These are phyloP conservation scores for Mycena citricolor DNA, from an alignment of 1,284 basidiomycete genomes.

Conservation along the genomic window DNA sequence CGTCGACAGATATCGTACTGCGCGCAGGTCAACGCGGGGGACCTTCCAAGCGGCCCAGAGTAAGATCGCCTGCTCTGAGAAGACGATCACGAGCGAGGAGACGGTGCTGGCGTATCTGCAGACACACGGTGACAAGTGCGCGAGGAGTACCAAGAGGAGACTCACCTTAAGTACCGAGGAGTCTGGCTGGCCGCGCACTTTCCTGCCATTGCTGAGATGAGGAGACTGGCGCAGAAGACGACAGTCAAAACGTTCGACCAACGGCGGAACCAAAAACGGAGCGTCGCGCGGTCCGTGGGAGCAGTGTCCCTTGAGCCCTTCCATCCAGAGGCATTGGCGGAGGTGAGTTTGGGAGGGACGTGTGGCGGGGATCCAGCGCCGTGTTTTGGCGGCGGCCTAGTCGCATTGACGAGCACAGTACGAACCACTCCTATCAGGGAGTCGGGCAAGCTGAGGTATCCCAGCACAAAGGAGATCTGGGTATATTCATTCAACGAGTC, in stretches of 20 bases:
- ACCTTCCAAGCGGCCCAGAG: constrained; percentile 14
- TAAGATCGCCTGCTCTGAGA: constrained; percentile 14
- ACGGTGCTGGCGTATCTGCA: constrained; percentile 29
- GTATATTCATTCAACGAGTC: constrained; percentile 34
- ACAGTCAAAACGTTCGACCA: constrained; percentile 25
- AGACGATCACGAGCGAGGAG: constrained; percentile 22
- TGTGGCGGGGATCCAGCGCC: constrained; percentile 13
- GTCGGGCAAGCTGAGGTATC: constrained; percentile 33
- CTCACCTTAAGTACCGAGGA: too few relatives aligned
- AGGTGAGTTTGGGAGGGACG: neutral
- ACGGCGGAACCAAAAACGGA: constrained; percentile 32
- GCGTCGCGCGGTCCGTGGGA: constrained; percentile 16
- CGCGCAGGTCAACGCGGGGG: constrained; percentile 12
- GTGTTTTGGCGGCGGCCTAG: constrained; percentile 6
- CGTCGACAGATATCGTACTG: constrained; percentile 13
- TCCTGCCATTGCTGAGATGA: too few relatives aligned
- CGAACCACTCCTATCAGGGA: constrained; percentile 23
- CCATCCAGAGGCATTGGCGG: neutral
- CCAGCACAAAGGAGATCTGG: constrained; percentile 31
- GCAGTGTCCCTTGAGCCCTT: neutral
- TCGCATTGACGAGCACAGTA: constrained; percentile 5
- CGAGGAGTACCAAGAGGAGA: too few relatives aligned
- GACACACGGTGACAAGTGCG: too few relatives aligned
- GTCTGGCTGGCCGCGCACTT: too few relatives aligned
- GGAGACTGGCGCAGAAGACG: constrained; percentile 25